These are phyloP conservation scores for Magnolia changhungtana DNA, from an alignment of 164 flowering plant genomes.

Conservation along the genomic window DNA sequence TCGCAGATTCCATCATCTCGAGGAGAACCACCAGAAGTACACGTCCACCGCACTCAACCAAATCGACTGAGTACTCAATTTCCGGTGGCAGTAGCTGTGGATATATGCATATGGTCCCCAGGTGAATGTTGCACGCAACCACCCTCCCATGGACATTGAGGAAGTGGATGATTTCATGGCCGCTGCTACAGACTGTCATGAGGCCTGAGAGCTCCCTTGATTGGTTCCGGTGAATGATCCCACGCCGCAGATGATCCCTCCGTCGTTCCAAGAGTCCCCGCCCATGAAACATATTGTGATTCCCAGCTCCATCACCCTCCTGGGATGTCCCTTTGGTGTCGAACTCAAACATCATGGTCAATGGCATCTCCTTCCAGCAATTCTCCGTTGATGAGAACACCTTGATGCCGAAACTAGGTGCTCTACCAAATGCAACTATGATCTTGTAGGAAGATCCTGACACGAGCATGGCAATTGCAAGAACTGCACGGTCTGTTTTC, in stretches of 20 bases:
- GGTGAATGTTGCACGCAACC: constrained; percentile 38
- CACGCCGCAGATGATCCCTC: background rate
- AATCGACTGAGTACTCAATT: constrained; percentile 55
- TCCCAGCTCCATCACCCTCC: background rate
- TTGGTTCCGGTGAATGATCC: constrained; percentile 44
- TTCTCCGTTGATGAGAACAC: constrained; percentile 29
- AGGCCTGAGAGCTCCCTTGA: constrained; percentile 58
- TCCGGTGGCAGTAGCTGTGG: constrained; percentile 51
- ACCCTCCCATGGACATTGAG: constrained; percentile 52
- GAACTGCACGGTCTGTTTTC: constrained; percentile 16
- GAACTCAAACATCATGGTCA: background rate
- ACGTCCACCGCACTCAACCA: constrained; percentile 50
- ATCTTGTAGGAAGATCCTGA: constrained; percentile 32
- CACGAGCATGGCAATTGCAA: constrained; percentile 50
- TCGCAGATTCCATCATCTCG: constrained; percentile 53
- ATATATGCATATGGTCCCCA: constrained; percentile 35
- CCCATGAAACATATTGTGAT: background rate
- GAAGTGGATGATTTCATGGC: constrained; percentile 42
- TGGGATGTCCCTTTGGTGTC: background rate
- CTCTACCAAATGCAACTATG: constrained; percentile 42
- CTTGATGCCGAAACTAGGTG: constrained; percentile 31
- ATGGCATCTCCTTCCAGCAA: constrained; percentile 30
- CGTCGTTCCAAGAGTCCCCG: background rate
- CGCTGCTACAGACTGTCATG: constrained; percentile 23
- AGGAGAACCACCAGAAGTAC: constrained; percentile 45